Conservation (phyloP, 2,329 filamentous ascomycete genomes). For the Clonostachys sp. region DNA sequence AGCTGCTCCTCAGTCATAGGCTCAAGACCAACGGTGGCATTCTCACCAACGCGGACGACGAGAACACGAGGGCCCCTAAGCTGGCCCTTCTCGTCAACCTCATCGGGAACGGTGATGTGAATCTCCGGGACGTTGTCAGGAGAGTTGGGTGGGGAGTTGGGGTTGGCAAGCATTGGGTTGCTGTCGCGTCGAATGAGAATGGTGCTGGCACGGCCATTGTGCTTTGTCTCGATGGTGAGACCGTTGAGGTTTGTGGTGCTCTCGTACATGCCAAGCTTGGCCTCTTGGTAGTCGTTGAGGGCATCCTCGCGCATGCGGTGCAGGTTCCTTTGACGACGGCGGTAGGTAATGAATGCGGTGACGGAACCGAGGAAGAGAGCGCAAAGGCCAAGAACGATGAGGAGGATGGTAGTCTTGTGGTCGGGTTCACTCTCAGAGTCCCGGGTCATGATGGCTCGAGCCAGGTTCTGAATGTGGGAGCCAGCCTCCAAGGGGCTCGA, state of each 20-base stretch:
- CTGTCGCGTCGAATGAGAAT: slow-evolving; percentile 78
- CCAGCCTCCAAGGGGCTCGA: background rate
- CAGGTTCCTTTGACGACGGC: slow-evolving; percentile 36
- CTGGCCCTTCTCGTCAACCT: slow-evolving; percentile 82
- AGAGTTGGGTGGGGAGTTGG: slow-evolving; percentile 68
- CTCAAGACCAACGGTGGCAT: slow-evolving; percentile 79
- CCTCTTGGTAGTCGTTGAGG: slow-evolving; percentile 68
- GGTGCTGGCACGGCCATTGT: slow-evolving; percentile 60
- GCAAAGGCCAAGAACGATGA: slow-evolving; percentile 73
- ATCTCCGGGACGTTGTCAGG: slow-evolving; percentile 90
- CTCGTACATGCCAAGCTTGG: slow-evolving; percentile 31
- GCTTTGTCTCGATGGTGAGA: slow-evolving; percentile 54
- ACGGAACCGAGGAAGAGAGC: slow-evolving; percentile 67
- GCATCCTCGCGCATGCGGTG: slow-evolving; percentile 42
- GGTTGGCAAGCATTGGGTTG: slow-evolving; percentile 69
- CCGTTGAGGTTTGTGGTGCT: slow-evolving; percentile 45
- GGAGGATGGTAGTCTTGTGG: slow-evolving; percentile 71
- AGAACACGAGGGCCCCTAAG: slow-evolving; percentile 83
- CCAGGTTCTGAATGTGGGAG: background rate
- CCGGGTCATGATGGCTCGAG: slow-evolving; percentile 2
- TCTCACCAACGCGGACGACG: slow-evolving; percentile 86
- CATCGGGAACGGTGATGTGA: slow-evolving; percentile 95
- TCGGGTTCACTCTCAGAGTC: slow-evolving; percentile 43
- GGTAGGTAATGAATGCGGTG: slow-evolving; percentile 66
- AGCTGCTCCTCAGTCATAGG: slow-evolving; percentile 76